phyloP scores from a whole-genome alignment of 2,329 filamentous ascomycete species.

The Aspergillus sp. region DNA sequence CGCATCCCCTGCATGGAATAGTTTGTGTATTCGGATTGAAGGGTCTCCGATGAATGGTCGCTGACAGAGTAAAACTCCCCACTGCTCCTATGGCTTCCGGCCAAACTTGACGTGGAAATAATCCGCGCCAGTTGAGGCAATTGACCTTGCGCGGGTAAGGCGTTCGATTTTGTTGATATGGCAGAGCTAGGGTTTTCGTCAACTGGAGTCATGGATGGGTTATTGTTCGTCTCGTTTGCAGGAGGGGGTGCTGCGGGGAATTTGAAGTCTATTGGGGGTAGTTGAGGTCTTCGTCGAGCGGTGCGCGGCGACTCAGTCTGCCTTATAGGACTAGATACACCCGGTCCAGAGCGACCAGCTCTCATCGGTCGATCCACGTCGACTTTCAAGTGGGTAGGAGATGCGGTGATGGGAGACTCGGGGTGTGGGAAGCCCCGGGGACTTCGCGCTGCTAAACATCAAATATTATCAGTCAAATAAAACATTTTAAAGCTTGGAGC shows the following conservation, averaged over 20 bases:
- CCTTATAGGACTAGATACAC: conserved; percentile 27
- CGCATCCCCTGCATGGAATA: conserved; percentile 50
- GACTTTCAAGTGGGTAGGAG: conserved; percentile 25
- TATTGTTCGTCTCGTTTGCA: conserved; percentile 19
- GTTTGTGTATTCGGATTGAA: conserved; percentile 77
- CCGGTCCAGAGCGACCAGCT: conserved; percentile 17
- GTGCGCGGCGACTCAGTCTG: conserved; percentile 36
- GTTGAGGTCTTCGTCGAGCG: conserved; percentile 32
- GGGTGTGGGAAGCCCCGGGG: conserved; percentile 27
- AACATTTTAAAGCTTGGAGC: neutral
- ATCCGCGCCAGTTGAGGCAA: conserved; percentile 55
- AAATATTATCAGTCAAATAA: conserved; percentile 1
- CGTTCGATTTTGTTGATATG: too few species aligned
- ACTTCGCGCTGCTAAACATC: conserved; percentile 24
- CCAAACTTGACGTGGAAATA: conserved; percentile 71
- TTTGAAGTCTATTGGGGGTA: conserved; percentile 48
- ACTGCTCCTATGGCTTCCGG: conserved; percentile 80
- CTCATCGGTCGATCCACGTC: conserved; percentile 25
- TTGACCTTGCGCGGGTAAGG: conserved; percentile 22
- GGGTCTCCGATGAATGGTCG: conserved; percentile 89
- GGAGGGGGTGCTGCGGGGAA: conserved; percentile 47
- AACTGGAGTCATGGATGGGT: conserved; percentile 19
- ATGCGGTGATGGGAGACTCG: conserved; percentile 26
- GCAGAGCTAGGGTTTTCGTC: too few species aligned
- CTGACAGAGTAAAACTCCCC: conserved; percentile 92